Evolutionary conservation across 2,329 filamentous ascomycete genomes (phyloP).

Genomic region (Nigrospora osmanthi): DNA sequence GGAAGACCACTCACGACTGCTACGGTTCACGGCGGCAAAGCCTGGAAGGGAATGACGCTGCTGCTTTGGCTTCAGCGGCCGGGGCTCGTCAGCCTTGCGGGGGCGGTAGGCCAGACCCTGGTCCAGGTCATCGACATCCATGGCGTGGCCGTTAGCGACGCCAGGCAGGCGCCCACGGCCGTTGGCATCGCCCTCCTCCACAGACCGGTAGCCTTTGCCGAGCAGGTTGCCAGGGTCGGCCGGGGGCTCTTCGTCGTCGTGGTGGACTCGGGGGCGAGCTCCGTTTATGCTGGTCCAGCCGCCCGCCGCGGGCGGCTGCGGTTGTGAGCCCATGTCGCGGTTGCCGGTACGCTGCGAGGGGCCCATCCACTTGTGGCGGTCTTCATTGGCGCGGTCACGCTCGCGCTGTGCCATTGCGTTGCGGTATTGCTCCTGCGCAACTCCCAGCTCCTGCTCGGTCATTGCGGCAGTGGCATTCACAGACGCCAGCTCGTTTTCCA

Average conservation of each 20-base stretch:
- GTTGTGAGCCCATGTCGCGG: slow-evolving; percentile 5
- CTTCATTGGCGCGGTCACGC: no score
- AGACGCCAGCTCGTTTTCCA: slow-evolving; percentile 13
- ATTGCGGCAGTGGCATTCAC: slow-evolving; percentile 5
- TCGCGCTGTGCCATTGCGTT: no score
- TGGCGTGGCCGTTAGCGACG: slow-evolving; percentile 5
- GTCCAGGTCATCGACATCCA: slow-evolving; percentile 7
- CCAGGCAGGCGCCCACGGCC: slow-evolving; percentile 5
- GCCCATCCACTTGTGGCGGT: no score
- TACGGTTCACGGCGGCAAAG: slow-evolving; percentile 8
- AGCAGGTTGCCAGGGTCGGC: slow-evolving; percentile 20
- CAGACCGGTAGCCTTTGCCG: slow-evolving; percentile 21
- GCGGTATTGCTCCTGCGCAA: no score
- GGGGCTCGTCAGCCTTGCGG: slow-evolving; percentile 6
- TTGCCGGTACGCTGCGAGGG: slow-evolving; percentile 3
- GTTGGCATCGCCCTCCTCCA: slow-evolving; percentile 16
- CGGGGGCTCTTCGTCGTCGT: slow-evolving; percentile 18
- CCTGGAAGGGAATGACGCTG: slow-evolving; percentile 19
- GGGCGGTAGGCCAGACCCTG: slow-evolving; percentile 1
- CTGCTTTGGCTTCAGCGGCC: slow-evolving; percentile 17
- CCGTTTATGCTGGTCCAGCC: slow-evolving; percentile 23
- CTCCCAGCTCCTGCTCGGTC: no score
- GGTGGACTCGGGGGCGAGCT: slow-evolving; percentile 14
- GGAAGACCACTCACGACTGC: not conserved
- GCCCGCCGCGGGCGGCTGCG: slow-evolving; percentile 8